Conservation (phyloP, 1,284 basidiomycete genomes). For the Cryptococcus sp. region DNA sequence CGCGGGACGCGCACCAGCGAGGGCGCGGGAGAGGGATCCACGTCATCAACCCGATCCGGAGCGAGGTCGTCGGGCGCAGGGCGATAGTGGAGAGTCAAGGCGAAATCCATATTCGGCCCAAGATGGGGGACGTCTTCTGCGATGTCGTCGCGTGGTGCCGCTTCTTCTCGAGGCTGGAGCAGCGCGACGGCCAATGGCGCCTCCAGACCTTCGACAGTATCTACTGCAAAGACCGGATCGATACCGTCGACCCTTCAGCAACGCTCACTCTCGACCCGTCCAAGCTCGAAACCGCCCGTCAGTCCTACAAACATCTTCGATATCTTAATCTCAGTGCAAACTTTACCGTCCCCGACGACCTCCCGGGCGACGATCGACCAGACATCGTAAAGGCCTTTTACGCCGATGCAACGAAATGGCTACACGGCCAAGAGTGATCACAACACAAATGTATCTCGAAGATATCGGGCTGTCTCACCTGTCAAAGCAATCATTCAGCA, state of each 20-base stretch:
- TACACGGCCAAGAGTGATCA: not conserved
- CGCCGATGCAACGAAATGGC: not conserved
- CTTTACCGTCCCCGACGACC: slow-evolving; percentile 1
- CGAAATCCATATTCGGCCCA: slow-evolving; percentile 3
- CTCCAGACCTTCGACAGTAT: slow-evolving; percentile 3
- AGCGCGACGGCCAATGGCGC: slow-evolving; percentile 1
- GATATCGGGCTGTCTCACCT: too few species aligned
- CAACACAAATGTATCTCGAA: too few species aligned
- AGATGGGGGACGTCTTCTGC: not conserved
- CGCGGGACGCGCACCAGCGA: not conserved
- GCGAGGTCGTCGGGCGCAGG: not conserved
- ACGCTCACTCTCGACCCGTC: not conserved
- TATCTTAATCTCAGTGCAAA: not conserved
- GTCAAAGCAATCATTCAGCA: too few species aligned
- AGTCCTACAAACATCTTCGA: not conserved
- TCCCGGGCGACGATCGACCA: slow-evolving; percentile 1
- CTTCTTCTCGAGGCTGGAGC: slow-evolving; percentile 1
- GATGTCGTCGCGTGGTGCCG: slow-evolving; percentile 3
- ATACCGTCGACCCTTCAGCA: not conserved
- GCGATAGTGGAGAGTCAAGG: slow-evolving; percentile 1
- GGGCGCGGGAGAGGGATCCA: slow-evolving; percentile 1
- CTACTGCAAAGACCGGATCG: slow-evolving; percentile 6
- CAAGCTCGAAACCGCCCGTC: not conserved
- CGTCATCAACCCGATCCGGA: slow-evolving; percentile 2
- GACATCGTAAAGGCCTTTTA: not conserved